Percentiles rank a stretch among this genome's conserved stretches.
phyloP scores from a whole-genome alignment of 2,329 filamentous ascomycete species.

The Colletotrichum salicis region DNA sequence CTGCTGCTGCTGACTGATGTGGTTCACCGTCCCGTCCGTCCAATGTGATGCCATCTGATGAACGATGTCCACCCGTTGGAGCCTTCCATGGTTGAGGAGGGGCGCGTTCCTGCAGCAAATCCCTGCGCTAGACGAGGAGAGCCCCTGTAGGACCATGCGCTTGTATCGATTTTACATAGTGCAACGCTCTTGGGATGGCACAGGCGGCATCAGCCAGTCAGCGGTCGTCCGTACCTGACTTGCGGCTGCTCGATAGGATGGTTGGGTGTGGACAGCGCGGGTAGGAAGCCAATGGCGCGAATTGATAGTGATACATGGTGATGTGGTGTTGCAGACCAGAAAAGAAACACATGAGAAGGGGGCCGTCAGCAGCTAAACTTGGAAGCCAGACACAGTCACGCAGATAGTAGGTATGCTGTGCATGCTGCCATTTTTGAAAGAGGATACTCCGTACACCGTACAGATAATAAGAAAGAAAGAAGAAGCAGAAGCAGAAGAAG shows the following conservation, averaged over 20 bases:
- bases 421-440: background rate
- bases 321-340: background rate
- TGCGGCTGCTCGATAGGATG: constrained; percentile 9
- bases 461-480: background rate
- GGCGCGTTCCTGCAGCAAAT: constrained; percentile 37
- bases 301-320: background rate
- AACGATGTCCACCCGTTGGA: constrained; percentile 19
- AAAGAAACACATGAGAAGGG: background rate
- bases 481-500: background rate
- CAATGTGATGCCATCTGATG: constrained; percentile 21
- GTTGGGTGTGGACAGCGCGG: background rate
- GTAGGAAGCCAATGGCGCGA: background rate
- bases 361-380: background rate
- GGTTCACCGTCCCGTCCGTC: background rate
- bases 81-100: constrained; percentile 17
- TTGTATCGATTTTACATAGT: constrained; percentile 32
- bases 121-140: constrained; percentile 27
- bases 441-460: background rate
- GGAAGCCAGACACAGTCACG: background rate
- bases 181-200: constrained; percentile 29
- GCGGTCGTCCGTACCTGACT: constrained; percentile 26
- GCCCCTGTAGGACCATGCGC: constrained; percentile 26
- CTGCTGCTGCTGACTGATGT: constrained; percentile 6
- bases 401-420: background rate
- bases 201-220: constrained; percentile 23